Conservation (phyloP, 306 rosid genomes). For the Gynostemma pentaphyllum region DNA sequence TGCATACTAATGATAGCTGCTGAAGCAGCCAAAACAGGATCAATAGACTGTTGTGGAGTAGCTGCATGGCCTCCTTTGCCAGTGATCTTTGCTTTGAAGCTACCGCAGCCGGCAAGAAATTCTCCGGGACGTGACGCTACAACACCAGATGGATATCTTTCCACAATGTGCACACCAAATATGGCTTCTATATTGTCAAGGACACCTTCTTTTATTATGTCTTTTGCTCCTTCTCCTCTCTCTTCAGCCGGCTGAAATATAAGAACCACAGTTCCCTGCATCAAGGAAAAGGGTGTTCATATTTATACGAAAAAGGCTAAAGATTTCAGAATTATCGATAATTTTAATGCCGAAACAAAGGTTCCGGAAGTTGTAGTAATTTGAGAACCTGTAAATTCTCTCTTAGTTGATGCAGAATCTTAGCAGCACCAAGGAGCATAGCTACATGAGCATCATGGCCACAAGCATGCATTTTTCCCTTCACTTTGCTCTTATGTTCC, state of each 20-base stretch:
- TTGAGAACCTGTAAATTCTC: slow-evolving; percentile 42
- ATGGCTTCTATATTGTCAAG: slow-evolving; percentile 73
- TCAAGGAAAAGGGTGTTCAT: slow-evolving; percentile 7
- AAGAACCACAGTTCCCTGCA: slow-evolving; percentile 66
- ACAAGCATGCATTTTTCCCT: slow-evolving; percentile 90
- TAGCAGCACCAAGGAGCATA: slow-evolving; percentile 94
- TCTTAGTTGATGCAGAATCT: slow-evolving; percentile 47
- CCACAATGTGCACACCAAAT: slow-evolving; percentile 49
- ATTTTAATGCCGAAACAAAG: neutral
- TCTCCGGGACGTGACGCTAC: slow-evolving; percentile 68
- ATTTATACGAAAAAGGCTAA: neutral
- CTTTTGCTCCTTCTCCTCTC: slow-evolving; percentile 62
- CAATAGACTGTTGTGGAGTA: slow-evolving; percentile 48
- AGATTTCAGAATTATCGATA: neutral
- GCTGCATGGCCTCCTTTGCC: slow-evolving; percentile 84
- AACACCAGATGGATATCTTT: slow-evolving; percentile 37
- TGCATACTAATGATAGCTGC: slow-evolving; percentile 74
- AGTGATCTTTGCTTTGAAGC: slow-evolving; percentile 76
- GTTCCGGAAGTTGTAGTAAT: neutral
- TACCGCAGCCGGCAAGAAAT: slow-evolving; percentile 88
- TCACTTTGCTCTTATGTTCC: slow-evolving; percentile 80
- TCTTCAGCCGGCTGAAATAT: slow-evolving; percentile 95
- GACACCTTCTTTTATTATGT: slow-evolving; percentile 60
- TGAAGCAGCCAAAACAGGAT: slow-evolving; percentile 76
- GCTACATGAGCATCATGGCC: slow-evolving; percentile 82